phyloP scores from a whole-genome alignment of 345 rosid species.

The Raphanus raphanistrum region DNA sequence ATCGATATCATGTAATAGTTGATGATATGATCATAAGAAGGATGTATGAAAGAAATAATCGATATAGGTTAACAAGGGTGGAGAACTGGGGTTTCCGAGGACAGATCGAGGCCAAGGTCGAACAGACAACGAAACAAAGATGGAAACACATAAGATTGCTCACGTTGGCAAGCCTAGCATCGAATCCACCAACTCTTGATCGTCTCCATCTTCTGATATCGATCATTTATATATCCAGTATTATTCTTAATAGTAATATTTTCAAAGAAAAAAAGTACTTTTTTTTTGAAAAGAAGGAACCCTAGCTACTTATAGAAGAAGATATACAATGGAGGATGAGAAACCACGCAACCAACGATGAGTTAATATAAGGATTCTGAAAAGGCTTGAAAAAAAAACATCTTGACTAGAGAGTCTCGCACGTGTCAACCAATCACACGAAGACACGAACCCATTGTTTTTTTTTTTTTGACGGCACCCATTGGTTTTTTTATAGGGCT shows the following conservation, averaged over 20 bases:
- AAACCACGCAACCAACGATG: conserved; percentile 29
- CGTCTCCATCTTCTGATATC: conserved; percentile 3
- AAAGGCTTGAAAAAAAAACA: conserved; percentile 25
- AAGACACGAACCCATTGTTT: background rate
- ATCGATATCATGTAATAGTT: background rate
- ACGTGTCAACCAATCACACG: conserved; percentile 37
- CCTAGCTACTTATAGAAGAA: conserved; percentile 30
- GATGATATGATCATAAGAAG: conserved; percentile 3
- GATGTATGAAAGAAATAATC: background rate
- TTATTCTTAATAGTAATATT: conserved; percentile 1
- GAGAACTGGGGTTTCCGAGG: conserved; percentile 12
- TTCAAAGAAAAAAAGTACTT: background rate
- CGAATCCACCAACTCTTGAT: conserved; percentile 32
- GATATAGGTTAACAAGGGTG: background rate
- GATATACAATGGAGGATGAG: conserved; percentile 35
- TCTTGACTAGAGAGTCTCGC: conserved; percentile 30
- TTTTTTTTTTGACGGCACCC: too few relatives aligned
- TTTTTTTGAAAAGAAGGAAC: conserved; percentile 13
- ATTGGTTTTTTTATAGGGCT: too few relatives aligned
- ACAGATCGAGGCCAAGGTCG: conserved; percentile 35
- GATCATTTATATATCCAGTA: background rate
- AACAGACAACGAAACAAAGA: conserved; percentile 47
- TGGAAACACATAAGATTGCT: conserved; percentile 38
- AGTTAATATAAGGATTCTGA: conserved; percentile 16
- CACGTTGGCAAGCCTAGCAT: conserved; percentile 41